Percentiles rank a stretch among this genome's conserved stretches.
These are phyloP conservation scores for Sugiyamaella castrensis DNA, from an alignment of 1,139 yeast genomes.

Conservation along the genomic window DNA sequence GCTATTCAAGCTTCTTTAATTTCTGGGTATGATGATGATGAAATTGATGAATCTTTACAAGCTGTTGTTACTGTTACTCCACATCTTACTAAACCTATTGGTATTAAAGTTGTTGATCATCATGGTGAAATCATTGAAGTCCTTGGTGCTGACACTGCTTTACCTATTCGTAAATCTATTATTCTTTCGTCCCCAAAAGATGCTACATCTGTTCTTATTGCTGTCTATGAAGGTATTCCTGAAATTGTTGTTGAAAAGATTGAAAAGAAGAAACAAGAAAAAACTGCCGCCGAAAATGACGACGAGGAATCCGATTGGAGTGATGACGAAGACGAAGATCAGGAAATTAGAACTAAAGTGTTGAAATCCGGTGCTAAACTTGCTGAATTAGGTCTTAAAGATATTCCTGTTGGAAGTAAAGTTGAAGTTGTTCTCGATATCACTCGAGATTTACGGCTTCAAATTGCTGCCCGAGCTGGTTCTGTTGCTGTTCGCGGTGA, in stretches of 20 bases:
- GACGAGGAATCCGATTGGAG: constrained; percentile 59
- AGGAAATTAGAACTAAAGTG: constrained; percentile 66
- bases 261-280: constrained; percentile 43
- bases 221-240: constrained; percentile 81
- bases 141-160: constrained; percentile 80
- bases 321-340: constrained; percentile 63
- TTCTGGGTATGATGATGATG: constrained; percentile 80
- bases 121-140: constrained; percentile 59
- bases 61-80: constrained; percentile 88
- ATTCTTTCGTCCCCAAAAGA: constrained; percentile 52
- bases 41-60: constrained; percentile 77
- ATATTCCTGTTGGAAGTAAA: constrained; percentile 61
- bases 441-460: constrained; percentile 78
- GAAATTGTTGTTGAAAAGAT: constrained; percentile 75
- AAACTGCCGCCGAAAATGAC: constrained; percentile 35
- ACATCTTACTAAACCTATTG: constrained; percentile 81
- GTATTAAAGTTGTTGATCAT: constrained; percentile 55
- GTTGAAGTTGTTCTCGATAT: constrained; percentile 82
- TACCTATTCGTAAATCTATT: constrained; percentile 81
- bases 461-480: constrained; percentile 83
- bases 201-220: constrained; percentile 59
- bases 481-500: constrained; percentile 39
- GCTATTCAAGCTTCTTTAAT: constrained; percentile 94
- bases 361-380: constrained; percentile 72
- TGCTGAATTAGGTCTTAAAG: constrained; percentile 76